These are phyloP conservation scores for Lepidium campestre DNA, from an alignment of 441 rosid species.

Conservation along the genomic window DNA sequence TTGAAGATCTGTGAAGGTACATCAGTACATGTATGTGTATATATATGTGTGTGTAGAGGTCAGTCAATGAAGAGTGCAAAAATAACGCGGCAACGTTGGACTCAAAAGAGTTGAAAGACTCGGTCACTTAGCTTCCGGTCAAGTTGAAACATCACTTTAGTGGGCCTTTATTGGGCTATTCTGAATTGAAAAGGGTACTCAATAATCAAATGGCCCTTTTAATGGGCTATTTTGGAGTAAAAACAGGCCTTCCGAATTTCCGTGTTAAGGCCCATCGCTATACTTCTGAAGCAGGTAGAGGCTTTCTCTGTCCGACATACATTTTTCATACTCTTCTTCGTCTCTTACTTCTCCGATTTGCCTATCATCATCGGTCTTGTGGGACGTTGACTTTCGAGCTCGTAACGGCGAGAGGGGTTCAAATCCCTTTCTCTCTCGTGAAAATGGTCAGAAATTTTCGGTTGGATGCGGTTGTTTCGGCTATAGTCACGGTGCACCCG, in stretches of 20 bases:
- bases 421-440: background rate
- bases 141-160: background rate
- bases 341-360: conserved; percentile 5
- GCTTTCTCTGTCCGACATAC: background rate
- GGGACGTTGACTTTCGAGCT: conserved; percentile 15
- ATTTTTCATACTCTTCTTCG: background rate
- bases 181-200: background rate
- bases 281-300: background rate
- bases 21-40: background rate
- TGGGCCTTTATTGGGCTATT: background rate
- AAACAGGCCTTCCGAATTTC: background rate
- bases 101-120: conserved; percentile 9
- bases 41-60: background rate
- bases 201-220: background rate
- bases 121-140: background rate
- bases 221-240: background rate
- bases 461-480: conserved; percentile 46
- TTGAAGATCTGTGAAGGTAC: background rate
- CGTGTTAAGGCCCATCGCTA: too few species aligned
- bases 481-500: conserved; percentile 66
- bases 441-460: conserved; percentile 30
- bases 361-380: conserved; percentile 7
- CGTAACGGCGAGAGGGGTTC: background rate
- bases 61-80: conserved; percentile 8
- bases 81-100: conserved; percentile 17